phyloP scores from a whole-genome alignment of 805 yeast genomes.

The Isabelozyma heimii region DNA sequence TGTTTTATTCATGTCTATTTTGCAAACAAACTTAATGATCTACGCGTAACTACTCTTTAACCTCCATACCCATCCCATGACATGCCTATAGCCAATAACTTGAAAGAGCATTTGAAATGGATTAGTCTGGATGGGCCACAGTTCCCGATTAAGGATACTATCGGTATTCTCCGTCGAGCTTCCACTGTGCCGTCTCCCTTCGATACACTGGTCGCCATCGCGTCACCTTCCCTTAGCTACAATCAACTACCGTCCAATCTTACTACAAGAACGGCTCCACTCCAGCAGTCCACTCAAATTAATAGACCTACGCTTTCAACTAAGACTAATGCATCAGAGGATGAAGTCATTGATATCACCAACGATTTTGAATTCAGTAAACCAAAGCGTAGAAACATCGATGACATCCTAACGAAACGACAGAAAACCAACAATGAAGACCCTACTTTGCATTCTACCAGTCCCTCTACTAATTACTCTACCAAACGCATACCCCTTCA shows the following conservation, averaged over 20 bases:
- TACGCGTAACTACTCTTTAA: background rate
- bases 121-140: conserved; percentile 11
- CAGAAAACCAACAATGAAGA: no score
- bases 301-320: background rate
- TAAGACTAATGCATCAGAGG: background rate
- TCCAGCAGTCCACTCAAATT: conserved; percentile 4
- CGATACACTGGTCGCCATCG: background rate
- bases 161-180: background rate
- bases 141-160: conserved; percentile 5
- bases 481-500: background rate
- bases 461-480: background rate
- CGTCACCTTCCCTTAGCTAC: background rate
- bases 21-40: background rate
- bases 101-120: conserved; percentile 16
- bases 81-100: conserved; percentile 9
- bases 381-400: background rate
- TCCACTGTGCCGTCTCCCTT: background rate
- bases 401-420: no score
- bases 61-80: background rate
- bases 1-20: background rate
- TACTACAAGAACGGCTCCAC: background rate
- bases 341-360: conserved; percentile 3
- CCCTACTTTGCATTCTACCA: background rate
- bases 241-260: background rate
- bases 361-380: background rate